phyloP scores from a whole-genome alignment of 116 monocot species.

The Iris pallida region DNA sequence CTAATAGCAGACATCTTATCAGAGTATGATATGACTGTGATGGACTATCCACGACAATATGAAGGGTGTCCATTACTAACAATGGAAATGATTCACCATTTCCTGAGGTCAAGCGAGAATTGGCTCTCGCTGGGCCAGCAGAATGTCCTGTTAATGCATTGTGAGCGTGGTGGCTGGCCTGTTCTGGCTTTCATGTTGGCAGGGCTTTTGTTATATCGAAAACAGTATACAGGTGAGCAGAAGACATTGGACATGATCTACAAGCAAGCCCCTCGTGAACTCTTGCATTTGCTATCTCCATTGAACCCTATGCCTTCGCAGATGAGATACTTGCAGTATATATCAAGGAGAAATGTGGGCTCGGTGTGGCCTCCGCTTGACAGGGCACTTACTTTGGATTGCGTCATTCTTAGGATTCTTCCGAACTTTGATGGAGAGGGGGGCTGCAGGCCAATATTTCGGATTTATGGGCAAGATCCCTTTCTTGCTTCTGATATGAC shows the following conservation, averaged over 20 bases:
- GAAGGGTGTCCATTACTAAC: constrained; percentile 84
- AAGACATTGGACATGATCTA: constrained; percentile 86
- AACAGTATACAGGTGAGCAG: constrained; percentile 61
- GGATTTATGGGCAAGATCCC: constrained; percentile 82
- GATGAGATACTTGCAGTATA: constrained; percentile 83
- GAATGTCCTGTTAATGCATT: constrained; percentile 77
- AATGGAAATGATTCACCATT: constrained; percentile 83
- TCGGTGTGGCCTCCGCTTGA: constrained; percentile 78
- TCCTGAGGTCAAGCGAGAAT: constrained; percentile 77
- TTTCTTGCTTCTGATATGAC: constrained; percentile 43
- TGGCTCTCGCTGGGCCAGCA: constrained; percentile 71
- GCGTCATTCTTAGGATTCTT: constrained; percentile 66
- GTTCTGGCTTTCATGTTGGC: constrained; percentile 86
- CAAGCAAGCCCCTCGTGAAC: constrained; percentile 70
- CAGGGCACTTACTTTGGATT: constrained; percentile 69
- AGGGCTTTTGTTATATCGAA: constrained; percentile 68
- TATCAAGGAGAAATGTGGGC: constrained; percentile 76
- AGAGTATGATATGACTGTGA: constrained; percentile 70
- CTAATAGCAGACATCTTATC: constrained; percentile 50
- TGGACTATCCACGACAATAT: constrained; percentile 83
- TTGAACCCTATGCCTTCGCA: constrained; percentile 84
- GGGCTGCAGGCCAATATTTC: constrained; percentile 78
- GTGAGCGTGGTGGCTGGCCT: constrained; percentile 77
- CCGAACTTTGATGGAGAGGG: constrained; percentile 70
- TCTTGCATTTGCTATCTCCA: constrained; percentile 66